Base-by-base conservation (phyloP, 805 yeast species). In the Candida tammaniensis region DNA sequence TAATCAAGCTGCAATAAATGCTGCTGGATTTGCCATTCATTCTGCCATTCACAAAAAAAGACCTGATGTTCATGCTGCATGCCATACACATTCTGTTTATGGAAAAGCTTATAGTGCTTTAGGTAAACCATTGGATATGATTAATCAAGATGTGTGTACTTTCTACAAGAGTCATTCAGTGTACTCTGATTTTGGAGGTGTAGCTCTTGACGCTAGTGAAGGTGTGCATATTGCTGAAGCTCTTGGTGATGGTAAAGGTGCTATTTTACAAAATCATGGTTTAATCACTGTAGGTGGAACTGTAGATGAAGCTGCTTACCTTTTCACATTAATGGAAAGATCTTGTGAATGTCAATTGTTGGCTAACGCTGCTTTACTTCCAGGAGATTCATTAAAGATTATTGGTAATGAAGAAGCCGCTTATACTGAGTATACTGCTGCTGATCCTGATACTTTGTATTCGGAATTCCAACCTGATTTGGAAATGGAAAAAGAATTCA, bases 101-200 rank as follows among this genome's bases (percentile, higher is more conserved):
- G 70, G 70, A 10, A 63, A 62, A 44, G 62, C 69, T 4, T 64
- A 47, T 42, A 49, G 61, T n/a, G 54, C 64, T 1, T 54, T 61
- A 27, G 69, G 66, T 7, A 52, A 54, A 38, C 54, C 54, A 22
- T 62, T 85, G 44, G 88, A 83, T 40, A 85, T 85, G 93, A 51
- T 85, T 40, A 82, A 79, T 59, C 94, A 85, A 62, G 94, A 85
- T 48, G 82, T 68, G 3, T 82, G 88, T 53, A 60, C 68, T 8
- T 75, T 85, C 46, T 80, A 80, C 65, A 74, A 79, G 18, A 60
- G 64, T 31, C 91, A 83, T 43, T 57, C 79, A 1, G 88, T 84
- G 4, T 82, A 82, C 57, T 38, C 51, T 13, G 74, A 76, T 51
- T 84, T 83, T 55, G 93, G 91, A 19, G 94, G 94, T 24, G 85